phyloP scores from a whole-genome alignment of 2,329 filamentous ascomycete genomes.

The Fusarium verrucosum region DNA sequence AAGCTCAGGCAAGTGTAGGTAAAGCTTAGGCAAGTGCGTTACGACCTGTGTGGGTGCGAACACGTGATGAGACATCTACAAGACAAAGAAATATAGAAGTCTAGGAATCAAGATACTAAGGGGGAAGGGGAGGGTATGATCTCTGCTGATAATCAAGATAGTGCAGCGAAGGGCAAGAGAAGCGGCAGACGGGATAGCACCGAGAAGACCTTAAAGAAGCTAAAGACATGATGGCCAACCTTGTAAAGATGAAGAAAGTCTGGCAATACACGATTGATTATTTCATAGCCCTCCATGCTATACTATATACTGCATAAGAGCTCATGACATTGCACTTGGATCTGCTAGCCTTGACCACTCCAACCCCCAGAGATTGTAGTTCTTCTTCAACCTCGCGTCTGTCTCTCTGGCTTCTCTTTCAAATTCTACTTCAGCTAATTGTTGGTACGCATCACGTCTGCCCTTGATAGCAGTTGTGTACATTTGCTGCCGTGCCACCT shows the following conservation, averaged over 20 bases:
- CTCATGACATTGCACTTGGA: slow-evolving; percentile 1
- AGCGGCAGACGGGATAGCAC: slow-evolving; percentile 22
- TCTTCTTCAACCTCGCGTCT: slow-evolving; percentile 20
- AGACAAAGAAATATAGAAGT: no score
- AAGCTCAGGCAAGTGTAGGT: no score
- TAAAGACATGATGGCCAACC: slow-evolving; percentile 24
- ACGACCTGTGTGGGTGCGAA: no score
- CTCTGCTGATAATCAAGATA: slow-evolving; percentile 9
- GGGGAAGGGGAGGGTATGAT: slow-evolving; percentile 24
- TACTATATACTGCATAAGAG: background rate
- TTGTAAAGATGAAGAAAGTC: background rate
- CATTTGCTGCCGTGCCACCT: slow-evolving; percentile 40
- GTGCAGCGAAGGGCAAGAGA: slow-evolving; percentile 37
- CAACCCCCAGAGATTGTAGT: slow-evolving; percentile 46
- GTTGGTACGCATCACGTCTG: slow-evolving; percentile 39
- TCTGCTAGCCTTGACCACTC: slow-evolving; percentile 50
- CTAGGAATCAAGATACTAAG: no score
- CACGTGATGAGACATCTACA: no score
- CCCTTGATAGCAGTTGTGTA: slow-evolving; percentile 44
- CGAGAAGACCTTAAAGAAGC: slow-evolving; percentile 41
- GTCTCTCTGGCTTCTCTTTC: slow-evolving; percentile 33
- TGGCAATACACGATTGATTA: background rate
- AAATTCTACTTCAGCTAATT: slow-evolving; percentile 46
- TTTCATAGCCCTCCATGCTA: background rate
- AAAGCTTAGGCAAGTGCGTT: no score